These are phyloP conservation scores for Marasmius oreades DNA, from an alignment of 1,284 basidiomycete species.

Conservation along the genomic window DNA sequence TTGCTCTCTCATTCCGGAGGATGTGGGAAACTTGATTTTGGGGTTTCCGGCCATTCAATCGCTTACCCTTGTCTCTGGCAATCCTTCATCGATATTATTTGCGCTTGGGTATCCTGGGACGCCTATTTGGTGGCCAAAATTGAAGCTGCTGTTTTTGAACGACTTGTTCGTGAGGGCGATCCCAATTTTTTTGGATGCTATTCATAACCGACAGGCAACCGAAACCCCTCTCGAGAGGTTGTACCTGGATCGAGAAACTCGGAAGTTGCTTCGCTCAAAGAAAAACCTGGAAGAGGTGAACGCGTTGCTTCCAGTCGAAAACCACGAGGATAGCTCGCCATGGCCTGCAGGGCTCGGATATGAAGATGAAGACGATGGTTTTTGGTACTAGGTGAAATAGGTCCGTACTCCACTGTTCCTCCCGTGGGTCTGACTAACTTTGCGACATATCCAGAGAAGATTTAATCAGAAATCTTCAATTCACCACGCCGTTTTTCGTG, in stretches of 20 bases:
- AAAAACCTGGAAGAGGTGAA: conserved; percentile 29
- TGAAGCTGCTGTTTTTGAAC: conserved; percentile 6
- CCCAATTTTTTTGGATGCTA: conserved; percentile 26
- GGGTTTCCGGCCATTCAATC: conserved; percentile 29
- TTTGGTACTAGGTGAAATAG: conserved; percentile 12
- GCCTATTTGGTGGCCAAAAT: conserved; percentile 13
- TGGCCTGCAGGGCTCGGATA: conserved; percentile 37
- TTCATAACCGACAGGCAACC: conserved; percentile 21
- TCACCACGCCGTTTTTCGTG: too few relatives aligned
- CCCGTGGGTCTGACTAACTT: background rate
- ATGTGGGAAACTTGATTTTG: conserved; percentile 27
- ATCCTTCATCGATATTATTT: background rate
- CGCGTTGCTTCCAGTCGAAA: conserved; percentile 27
- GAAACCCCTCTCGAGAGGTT: conserved; percentile 25
- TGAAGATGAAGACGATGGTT: conserved; percentile 34
- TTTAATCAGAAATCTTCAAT: too few relatives aligned
- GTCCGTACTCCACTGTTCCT: conserved; percentile 5
- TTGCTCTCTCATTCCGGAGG: conserved; percentile 28
- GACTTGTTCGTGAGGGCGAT: conserved; percentile 28
- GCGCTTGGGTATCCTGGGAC: conserved; percentile 4
- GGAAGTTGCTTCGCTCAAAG: conserved; percentile 29
- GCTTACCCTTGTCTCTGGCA: background rate
- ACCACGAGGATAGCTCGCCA: conserved; percentile 24
- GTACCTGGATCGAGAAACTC: conserved; percentile 31
- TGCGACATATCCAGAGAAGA: too few relatives aligned